These are phyloP conservation scores for Dalbergia oliveri DNA, from an alignment of 306 rosid genomes.

Conservation along the genomic window DNA sequence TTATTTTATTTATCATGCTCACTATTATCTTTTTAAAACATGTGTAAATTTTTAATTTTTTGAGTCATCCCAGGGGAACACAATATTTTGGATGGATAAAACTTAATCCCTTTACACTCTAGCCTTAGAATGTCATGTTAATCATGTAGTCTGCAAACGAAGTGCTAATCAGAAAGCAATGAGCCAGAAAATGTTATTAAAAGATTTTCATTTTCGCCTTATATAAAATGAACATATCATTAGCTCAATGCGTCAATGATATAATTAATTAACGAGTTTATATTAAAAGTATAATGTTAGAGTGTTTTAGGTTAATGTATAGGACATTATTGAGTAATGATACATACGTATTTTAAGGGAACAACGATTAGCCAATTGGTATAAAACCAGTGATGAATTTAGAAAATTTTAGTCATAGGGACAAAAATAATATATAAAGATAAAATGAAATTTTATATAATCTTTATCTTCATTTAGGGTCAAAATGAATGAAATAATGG, in stretches of 20 bases:
- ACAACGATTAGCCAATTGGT: slow-evolving; percentile 18
- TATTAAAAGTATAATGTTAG: slow-evolving; percentile 35
- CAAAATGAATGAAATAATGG: too few species aligned
- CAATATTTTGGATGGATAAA: too few species aligned
- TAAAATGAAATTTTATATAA: too few species aligned
- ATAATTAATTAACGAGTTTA: slow-evolving; percentile 17
- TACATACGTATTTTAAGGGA: slow-evolving; percentile 53
- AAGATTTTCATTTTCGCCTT: slow-evolving; percentile 13
- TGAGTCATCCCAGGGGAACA: too few species aligned
- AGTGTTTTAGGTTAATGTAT: slow-evolving; percentile 36
- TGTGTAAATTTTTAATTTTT: too few species aligned
- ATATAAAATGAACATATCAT: not conserved
- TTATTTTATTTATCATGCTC: too few species aligned
- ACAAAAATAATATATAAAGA: too few species aligned
- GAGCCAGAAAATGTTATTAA: slow-evolving; percentile 3
- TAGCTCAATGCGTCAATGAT: slow-evolving; percentile 37
- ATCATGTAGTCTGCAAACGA: slow-evolving; percentile 13
- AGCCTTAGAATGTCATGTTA: not conserved
- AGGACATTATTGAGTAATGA: slow-evolving; percentile 52
- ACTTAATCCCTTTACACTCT: not conserved
- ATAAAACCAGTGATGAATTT: not conserved
- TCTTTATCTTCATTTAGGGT: too few species aligned
- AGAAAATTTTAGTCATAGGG: too few species aligned
- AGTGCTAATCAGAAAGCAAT: slow-evolving; percentile 6
- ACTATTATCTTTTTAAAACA: too few species aligned